Conservation (phyloP, 305 asterid genomes). For the Fraxinus greggii region DNA sequence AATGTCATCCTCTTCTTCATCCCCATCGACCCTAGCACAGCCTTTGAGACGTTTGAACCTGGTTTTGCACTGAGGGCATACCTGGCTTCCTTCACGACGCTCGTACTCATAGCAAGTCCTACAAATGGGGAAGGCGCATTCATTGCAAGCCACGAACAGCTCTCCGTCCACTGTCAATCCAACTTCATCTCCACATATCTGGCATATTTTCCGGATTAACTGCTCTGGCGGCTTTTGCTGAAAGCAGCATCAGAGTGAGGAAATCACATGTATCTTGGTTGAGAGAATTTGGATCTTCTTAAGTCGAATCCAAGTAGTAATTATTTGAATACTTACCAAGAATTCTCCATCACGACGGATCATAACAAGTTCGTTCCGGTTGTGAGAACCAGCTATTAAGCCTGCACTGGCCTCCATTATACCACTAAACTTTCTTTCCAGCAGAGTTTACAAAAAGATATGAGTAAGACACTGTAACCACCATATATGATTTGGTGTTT, state of each 20-base stretch:
- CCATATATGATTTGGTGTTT: background rate
- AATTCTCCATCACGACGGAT: conserved; percentile 25
- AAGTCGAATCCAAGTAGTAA: background rate
- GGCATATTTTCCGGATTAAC: conserved; percentile 25
- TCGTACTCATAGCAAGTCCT: conserved; percentile 42
- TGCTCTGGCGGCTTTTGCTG: conserved; percentile 21
- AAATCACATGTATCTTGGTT: background rate
- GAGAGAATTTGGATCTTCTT: background rate
- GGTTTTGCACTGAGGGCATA: conserved; percentile 46
- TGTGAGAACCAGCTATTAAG: conserved; percentile 30
- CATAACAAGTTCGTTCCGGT: conserved; percentile 29
- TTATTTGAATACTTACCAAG: conserved; percentile 9
- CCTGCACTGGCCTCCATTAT: conserved; percentile 27
- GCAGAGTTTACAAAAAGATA: background rate
- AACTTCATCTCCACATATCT: conserved; percentile 38
- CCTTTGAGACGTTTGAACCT: conserved; percentile 42
- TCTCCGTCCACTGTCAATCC: conserved; percentile 36
- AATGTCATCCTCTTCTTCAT: conserved; percentile 36
- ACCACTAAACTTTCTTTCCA: background rate
- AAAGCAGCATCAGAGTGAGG: background rate
- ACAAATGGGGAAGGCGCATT: conserved; percentile 43
- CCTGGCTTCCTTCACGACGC: conserved; percentile 37
- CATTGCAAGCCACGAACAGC: conserved; percentile 40
- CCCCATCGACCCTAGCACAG: conserved; percentile 37
- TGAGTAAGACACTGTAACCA: background rate